These are phyloP conservation scores for Pseudoperonospora humuli DNA, from an alignment of 352 stramenopile species.

Conservation along the genomic window DNA sequence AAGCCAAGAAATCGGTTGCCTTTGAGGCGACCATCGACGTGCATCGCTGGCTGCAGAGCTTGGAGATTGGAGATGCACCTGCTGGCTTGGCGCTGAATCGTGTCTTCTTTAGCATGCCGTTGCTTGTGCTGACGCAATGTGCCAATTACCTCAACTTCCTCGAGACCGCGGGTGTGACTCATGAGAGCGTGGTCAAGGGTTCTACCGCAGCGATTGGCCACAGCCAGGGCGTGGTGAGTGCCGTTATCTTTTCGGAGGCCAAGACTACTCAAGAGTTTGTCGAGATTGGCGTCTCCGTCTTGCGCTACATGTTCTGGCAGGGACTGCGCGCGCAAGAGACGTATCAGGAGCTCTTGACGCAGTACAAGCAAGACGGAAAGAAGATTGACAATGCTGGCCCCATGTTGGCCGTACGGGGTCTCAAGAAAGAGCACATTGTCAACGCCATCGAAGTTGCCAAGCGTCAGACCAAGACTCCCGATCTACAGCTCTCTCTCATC, in stretches of 20 bases:
- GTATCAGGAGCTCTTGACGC: slow-evolving; percentile 20
- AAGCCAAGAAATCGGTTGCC: slow-evolving; percentile 35
- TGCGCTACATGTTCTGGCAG: slow-evolving; percentile 82
- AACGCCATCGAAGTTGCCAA: slow-evolving; percentile 47
- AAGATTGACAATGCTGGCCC: slow-evolving; percentile 32
- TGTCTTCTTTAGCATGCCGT: slow-evolving; percentile 69
- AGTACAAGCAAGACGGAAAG: slow-evolving; percentile 28
- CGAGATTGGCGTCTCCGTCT: slow-evolving; percentile 30
- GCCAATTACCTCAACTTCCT: slow-evolving; percentile 75
- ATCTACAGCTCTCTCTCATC: slow-evolving; percentile 69
- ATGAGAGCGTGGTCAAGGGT: slow-evolving; percentile 49
- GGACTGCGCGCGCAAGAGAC: slow-evolving; percentile 65
- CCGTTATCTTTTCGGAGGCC: slow-evolving; percentile 53
- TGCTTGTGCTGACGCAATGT: slow-evolving; percentile 68
- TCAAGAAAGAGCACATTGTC: slow-evolving; percentile 44
- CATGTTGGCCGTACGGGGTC: slow-evolving; percentile 66
- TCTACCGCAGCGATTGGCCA: slow-evolving; percentile 46
- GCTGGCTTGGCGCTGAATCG: slow-evolving; percentile 15
- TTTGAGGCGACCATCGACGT: slow-evolving; percentile 47
- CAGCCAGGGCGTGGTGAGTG: slow-evolving; percentile 75
- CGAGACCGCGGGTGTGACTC: slow-evolving; percentile 33
- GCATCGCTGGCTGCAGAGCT: slow-evolving; percentile 40
- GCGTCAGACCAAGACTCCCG: slow-evolving; percentile 31
- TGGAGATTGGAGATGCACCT: slow-evolving; percentile 15
- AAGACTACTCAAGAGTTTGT: slow-evolving; percentile 46